A percentile compares a stretch with the other conserved stretches of the same genome.
phyloP scores from a whole-genome alignment of 2,329 filamentous ascomycete species.

The Penicillium glabrum region DNA sequence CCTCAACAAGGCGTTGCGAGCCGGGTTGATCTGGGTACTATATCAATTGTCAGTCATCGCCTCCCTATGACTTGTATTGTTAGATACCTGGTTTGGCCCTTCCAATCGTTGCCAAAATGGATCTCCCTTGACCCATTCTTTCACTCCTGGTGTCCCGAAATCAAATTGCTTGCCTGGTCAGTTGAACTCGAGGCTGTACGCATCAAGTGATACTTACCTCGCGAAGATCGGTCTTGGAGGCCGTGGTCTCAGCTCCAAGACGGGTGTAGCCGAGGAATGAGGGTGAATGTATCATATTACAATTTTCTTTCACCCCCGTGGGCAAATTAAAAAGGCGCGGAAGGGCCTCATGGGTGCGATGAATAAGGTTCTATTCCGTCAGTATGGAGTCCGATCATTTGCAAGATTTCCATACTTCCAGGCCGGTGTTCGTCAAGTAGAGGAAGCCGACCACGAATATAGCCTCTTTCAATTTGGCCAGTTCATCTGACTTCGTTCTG shows the following conservation, averaged over 20 bases:
- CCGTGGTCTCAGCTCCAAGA: conserved; percentile 37
- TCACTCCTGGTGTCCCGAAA: conserved; percentile 34
- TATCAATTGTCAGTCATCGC: background rate
- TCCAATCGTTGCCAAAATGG: conserved; percentile 41
- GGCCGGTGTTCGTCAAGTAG: conserved; percentile 36
- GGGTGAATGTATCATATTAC: conserved; percentile 35
- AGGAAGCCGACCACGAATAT: conserved; percentile 38
- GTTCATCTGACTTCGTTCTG: conserved; percentile 23
- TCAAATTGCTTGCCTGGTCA: conserved; percentile 45
- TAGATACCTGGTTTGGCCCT: conserved; percentile 28
- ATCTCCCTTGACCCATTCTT: conserved; percentile 41
- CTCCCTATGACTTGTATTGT: background rate
- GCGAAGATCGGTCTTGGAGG: conserved; percentile 29
- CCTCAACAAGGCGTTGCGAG: conserved; percentile 36
- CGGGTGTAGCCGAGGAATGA: conserved; percentile 35
- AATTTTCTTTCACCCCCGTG: conserved; percentile 24
- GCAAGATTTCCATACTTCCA: conserved; percentile 24
- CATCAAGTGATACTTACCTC: conserved; percentile 22
- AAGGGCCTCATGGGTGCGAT: conserved; percentile 21
- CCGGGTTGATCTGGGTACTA: conserved; percentile 30
- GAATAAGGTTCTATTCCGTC: conserved; percentile 20
- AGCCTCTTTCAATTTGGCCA: conserved; percentile 29
- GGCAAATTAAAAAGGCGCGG: conserved; percentile 28
- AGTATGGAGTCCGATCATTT: background rate
- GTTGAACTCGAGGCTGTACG: background rate